Evolutionary conservation across 768 basidiomycete genomes (phyloP).

Genomic region (Kockovaella imperatae): DNA sequence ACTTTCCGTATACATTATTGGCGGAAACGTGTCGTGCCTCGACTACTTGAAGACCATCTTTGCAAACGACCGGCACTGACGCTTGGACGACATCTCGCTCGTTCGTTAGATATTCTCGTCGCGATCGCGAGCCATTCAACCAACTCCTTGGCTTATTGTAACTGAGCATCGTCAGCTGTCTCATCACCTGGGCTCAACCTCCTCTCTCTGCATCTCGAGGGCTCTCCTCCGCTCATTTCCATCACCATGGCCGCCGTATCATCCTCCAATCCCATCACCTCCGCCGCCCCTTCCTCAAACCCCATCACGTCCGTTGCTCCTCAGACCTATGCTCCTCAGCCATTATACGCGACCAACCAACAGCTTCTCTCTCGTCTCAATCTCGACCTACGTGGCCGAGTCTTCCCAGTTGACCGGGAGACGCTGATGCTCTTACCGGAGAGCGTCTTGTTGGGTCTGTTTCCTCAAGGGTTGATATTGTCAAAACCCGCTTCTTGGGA

Average conservation of each 20-base stretch:
- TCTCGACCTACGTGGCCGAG: constrained; percentile 81
- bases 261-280: constrained; percentile 46
- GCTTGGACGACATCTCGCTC: too few relatives aligned
- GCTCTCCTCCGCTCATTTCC: background rate
- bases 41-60: too few relatives aligned
- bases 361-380: constrained; percentile 80
- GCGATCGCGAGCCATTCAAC: too few relatives aligned
- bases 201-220: too few relatives aligned
- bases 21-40: too few relatives aligned
- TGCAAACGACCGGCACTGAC: too few relatives aligned
- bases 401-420: constrained; percentile 93
- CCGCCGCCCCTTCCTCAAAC: constrained; percentile 39
- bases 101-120: too few relatives aligned
- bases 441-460: constrained; percentile 89
- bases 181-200: too few relatives aligned
- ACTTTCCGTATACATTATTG: too few relatives aligned
- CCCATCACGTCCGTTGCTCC: constrained; percentile 44
- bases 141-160: too few relatives aligned
- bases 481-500: constrained; percentile 60
- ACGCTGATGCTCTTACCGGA: constrained; percentile 98
- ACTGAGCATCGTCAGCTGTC: too few relatives aligned
- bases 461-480: constrained; percentile 92
- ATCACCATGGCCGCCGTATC: constrained; percentile 27
- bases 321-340: constrained; percentile 21
- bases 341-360: constrained; percentile 51